Base-by-base conservation (phyloP, 148 eudicot genomes). In the Polygonum maritimum region DNA sequence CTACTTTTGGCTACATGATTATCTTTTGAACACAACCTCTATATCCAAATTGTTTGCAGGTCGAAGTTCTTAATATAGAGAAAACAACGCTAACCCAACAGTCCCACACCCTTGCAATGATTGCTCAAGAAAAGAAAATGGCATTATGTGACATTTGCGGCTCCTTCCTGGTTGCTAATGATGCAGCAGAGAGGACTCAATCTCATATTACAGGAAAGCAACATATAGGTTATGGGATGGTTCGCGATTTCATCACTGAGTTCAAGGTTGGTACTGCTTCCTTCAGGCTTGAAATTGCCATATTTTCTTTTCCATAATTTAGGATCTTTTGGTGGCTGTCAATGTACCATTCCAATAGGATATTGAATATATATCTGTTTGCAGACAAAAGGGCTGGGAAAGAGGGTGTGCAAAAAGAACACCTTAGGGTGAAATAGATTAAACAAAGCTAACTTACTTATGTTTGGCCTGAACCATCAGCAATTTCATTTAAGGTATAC, bases 161-260 rank as follows among this genome's bases (percentile, higher is more conserved):
- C 41, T 95, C 99, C 36, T 95, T 95, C 80, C 85, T 95, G 49
- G 82, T 95, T 40, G 99, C 97, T 62, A 95, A 95, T 79, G 99
- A 95, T 79, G 99, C 91, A 54, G 83, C 84, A n/a, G 99, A 95
- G 82, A 90, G 99, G 84, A 89, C 96, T 71, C 99, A 95, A 80
- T 95, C 99, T 69, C 99, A 95, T 77, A 83, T 95, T 75, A 87
- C 97, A 31, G 99, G 99, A 73, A 95, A 95, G 89, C 99, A 95
- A 79, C 99, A 95, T 75, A 82, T 95, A 81, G 99, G 99, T 44
- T 92, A 90, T 83, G 99, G 99, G 80, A 76, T 92, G 90, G 93
- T 92, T 73, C 91, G 96, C 77, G 99, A 92, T 79, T 92, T 88
- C 79, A 84, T 95, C 4, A 39, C 82, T 0, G 97, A 92, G 82